These are phyloP conservation scores for Mycena maculata DNA, from an alignment of 768 basidiomycete genomes.

Conservation along the genomic window DNA sequence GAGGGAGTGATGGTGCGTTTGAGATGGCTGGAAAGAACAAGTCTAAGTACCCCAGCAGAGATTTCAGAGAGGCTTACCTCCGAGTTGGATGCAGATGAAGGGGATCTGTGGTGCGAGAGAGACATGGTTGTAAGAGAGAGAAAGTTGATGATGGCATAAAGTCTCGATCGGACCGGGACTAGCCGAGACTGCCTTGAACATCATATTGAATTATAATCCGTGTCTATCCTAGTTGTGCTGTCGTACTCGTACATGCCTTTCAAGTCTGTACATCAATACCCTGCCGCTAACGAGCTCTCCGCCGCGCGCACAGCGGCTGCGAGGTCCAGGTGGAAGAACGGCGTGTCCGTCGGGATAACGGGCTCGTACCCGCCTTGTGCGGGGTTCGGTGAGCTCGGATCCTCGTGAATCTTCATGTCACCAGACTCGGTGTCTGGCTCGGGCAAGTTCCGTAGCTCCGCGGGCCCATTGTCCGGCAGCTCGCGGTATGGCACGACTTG, in stretches of 20 bases:
- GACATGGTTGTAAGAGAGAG: too few species aligned
- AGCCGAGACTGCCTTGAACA: too few species aligned
- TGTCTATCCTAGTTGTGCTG: too few species aligned
- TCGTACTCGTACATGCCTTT: too few species aligned
- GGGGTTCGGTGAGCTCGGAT: slow-evolving; percentile 10
- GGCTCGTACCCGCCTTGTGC: slow-evolving; percentile 46
- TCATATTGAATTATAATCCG: too few species aligned
- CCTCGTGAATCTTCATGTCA: slow-evolving; percentile 41
- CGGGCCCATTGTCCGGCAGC: slow-evolving; percentile 44
- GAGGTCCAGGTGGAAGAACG: slow-evolving; percentile 94
- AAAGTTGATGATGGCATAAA: too few species aligned
- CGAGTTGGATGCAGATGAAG: too few species aligned
- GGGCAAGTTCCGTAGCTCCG: slow-evolving; percentile 39
- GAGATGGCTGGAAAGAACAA: slow-evolving; percentile 54
- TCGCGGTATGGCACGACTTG: slow-evolving; percentile 77
- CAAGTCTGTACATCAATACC: neutral
- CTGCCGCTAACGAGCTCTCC: slow-evolving; percentile 52
- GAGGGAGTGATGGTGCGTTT: slow-evolving; percentile 59
- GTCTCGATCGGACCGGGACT: too few species aligned
- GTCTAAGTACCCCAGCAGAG: too few species aligned
- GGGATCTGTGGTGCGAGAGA: too few species aligned
- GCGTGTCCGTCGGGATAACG: slow-evolving; percentile 67
- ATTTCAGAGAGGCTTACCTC: too few species aligned
- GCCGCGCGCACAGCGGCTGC: slow-evolving; percentile 76
- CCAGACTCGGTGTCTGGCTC: slow-evolving; percentile 49